Percentiles rank a stretch among this genome's conserved stretches.
These are phyloP conservation scores for Boletus fagicola DNA, from an alignment of 768 basidiomycete genomes.

Conservation along the genomic window DNA sequence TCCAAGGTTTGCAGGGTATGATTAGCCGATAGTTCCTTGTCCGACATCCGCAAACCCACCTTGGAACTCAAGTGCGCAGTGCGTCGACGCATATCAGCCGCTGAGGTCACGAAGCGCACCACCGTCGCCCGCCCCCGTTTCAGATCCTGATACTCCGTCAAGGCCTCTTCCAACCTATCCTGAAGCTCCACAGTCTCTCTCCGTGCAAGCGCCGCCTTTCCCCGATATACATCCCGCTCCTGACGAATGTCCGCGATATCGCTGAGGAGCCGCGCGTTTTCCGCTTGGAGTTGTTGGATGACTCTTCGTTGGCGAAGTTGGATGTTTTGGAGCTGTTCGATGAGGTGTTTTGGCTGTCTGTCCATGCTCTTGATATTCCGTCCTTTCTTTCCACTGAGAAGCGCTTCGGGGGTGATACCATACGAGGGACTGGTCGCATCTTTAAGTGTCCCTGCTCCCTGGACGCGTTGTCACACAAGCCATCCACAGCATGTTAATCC, in stretches of 20 bases:
- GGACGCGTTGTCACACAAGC: neutral
- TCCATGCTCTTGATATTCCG: neutral
- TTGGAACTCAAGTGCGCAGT: conserved; percentile 3
- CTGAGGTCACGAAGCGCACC: conserved; percentile 7
- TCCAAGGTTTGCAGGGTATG: neutral
- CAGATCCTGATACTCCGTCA: conserved; percentile 21
- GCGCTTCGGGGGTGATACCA: neutral
- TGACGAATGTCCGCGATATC: conserved; percentile 29
- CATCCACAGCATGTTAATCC: conserved; percentile 2
- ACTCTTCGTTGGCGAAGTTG: conserved; percentile 25
- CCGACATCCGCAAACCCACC: conserved; percentile 1
- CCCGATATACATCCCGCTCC: conserved; percentile 27
- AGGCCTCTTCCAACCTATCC: conserved; percentile 19
- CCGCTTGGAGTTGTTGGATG: conserved; percentile 29
- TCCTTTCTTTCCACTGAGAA: neutral
- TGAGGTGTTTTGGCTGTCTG: conserved; percentile 12
- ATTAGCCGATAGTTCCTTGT: neutral
- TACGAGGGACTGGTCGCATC: neutral
- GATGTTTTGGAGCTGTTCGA: conserved; percentile 28
- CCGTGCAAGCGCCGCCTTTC: conserved; percentile 20
- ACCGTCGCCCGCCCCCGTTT: conserved; percentile 22
- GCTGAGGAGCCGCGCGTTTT: conserved; percentile 22
- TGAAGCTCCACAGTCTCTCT: conserved; percentile 24
- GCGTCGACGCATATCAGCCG: neutral
- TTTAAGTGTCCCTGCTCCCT: neutral